Evolutionary conservation across 331 rosid genomes (phyloP), one percentile per base, ranked within the genome.

Genomic region (Spiraea crenata): DNA sequence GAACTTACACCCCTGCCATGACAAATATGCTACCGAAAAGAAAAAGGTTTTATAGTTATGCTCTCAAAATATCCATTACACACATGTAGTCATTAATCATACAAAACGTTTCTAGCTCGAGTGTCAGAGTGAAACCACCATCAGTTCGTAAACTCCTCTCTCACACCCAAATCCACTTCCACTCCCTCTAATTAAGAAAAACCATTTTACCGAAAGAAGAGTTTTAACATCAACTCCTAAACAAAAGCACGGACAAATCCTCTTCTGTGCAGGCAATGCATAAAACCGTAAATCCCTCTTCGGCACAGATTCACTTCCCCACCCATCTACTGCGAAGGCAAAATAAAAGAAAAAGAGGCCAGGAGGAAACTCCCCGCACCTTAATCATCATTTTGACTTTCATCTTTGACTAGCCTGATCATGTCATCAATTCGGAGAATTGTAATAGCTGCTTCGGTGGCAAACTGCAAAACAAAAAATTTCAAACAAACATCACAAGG

Each of bases 361-460:
- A 65, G 31, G 4, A 17, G 40, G 3, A 14, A 46, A 0, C 15
- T 39, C 13, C 6, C 0, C 9, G 12, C 71, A 79, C 51, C 71
- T 81, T 80, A 85, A 9, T 76, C 83, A 77, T 85, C 90, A 25
- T 77, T 79, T 81, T 89, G 99, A 64, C 90, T 71, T 80, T 93
- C 99, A 19, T 93, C 98, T 78, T 90, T 93, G 83, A 85, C 65
- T 71, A 93, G 97, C 86, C 70, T 87, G 85, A 93, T 93, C 99
- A 93, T 93, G 80, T 93, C 99, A 15, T 93, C 99, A 39, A 93
- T 90, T 70, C 97, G 96, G 73, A 93, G 99, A 58, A 93, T 93
- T 4, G 99, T 93, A 19, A 93, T 90, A 9, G 99, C 99, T 56
- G 99, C 99, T 82, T 93, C 99, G 7, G 97, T 93, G 14, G 99